Evolutionary conservation across 78 protist species (phyloP), one percentile per base, ranked within the genome.

Genomic region (Pigoraptor vietnamica): DNA sequence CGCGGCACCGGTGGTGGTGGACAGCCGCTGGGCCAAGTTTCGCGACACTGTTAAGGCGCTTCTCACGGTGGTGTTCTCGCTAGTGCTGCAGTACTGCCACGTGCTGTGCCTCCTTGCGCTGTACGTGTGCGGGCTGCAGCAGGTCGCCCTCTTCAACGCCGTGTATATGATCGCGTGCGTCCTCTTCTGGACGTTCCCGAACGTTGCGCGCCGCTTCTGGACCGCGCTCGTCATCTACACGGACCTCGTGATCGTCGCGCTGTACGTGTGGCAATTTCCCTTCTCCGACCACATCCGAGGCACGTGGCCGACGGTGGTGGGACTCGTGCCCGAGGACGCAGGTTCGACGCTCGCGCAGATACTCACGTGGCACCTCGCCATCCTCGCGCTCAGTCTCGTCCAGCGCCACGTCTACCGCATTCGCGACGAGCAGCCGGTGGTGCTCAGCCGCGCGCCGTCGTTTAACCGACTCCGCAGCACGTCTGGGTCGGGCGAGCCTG

Each of bases 331-430:
- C 84, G 32, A 25, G 32, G 84, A 79, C n/a, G 84, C 34, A 2
- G 32, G 14, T 79, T 2, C 21, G 84, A 25, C 84, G 32, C 32
- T 79, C 10, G 34, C 84, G 34, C 32, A 79, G 14, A 79, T 0
- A 0, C 89, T 87, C 29, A 0, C n/a, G 29, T 87, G 56, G 56
- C 32, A 40, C 37, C 0, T 87, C 0, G 90, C 81, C 82, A 40
- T 87, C 24, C 90, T 40, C 23, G 21, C 6, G 81, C 24, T 87
- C 37, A 14, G n/a, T 0, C 25, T 40, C 82, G 1, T 87, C 29
- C 90, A 87, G 90, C 67, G 36, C 36, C 81, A 35, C 81, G 81
- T 32, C 33, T 87, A 87, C 24, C 81, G 90, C 84, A 25, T 79
- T 25, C 34, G 21, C 34, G 84, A 79, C 32, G 84, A 79, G 32